A percentile compares a stretch with the other conserved stretches of the same genome.
Evolutionary conservation across 257 asterid genomes (phyloP).

Genomic region (Plantago elongata): DNA sequence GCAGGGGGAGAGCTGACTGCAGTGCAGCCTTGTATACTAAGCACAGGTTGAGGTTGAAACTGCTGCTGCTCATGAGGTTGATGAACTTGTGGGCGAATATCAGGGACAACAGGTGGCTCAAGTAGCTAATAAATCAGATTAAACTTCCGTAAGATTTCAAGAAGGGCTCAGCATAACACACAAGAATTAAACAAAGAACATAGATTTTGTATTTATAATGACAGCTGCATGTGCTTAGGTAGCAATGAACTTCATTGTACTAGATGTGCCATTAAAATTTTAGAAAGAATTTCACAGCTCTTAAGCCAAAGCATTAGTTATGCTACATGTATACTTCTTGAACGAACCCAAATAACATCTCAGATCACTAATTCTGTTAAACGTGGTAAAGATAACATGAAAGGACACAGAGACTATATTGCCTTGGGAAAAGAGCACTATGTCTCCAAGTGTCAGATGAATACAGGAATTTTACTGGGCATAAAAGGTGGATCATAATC

Average conservation of each 20-base stretch:
- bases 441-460: background rate
- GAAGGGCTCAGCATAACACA: background rate
- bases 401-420: too few relatives aligned
- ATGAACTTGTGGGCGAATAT: conserved; percentile 28
- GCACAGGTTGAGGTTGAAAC: background rate
- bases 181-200: background rate
- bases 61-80: conserved; percentile 23
- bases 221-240: background rate
- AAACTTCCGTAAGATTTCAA: conserved; percentile 6
- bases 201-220: background rate
- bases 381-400: too few relatives aligned
- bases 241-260: background rate
- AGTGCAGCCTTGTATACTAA: conserved; percentile 30
- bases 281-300: background rate
- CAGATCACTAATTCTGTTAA: too few relatives aligned
- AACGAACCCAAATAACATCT: too few relatives aligned
- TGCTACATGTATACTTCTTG: too few relatives aligned
- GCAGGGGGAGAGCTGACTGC: conserved; percentile 44
- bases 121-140: conserved; percentile 37
- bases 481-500: background rate
- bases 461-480: background rate
- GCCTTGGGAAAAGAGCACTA: background rate
- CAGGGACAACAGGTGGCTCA: conserved; percentile 33
- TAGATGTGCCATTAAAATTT: background rate
- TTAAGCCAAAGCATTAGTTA: too few relatives aligned